phyloP scores from a whole-genome alignment of 129 eudicot species.

The Lactuca saligna region DNA sequence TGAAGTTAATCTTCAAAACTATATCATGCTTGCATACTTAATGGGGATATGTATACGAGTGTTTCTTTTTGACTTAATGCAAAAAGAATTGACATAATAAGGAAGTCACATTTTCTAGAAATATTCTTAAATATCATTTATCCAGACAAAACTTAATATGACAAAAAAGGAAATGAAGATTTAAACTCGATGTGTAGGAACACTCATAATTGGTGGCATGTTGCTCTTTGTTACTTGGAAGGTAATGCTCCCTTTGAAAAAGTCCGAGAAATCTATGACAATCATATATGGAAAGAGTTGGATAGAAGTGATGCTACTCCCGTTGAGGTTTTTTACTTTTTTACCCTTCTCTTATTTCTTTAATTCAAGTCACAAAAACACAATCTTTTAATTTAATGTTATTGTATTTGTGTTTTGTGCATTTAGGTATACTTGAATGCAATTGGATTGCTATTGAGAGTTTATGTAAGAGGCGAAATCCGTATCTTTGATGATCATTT shows the following conservation, averaged over 20 bases:
- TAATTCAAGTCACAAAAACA: too few species aligned
- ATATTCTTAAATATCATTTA: too few species aligned
- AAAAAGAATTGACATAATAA: background rate
- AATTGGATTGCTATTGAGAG: conserved; percentile 67
- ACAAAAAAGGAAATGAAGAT: background rate
- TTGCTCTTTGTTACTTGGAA: conserved; percentile 91
- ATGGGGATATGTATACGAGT: background rate
- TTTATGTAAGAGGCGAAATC: conserved; percentile 64
- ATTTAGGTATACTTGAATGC: conserved; percentile 83
- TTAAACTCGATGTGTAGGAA: conserved; percentile 44
- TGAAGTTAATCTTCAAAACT: background rate
- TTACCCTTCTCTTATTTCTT: background rate
- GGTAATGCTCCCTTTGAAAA: conserved; percentile 63
- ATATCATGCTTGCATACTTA: background rate
- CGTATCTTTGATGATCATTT: conserved; percentile 56
- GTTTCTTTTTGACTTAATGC: background rate
- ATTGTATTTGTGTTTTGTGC: conserved; percentile 5
- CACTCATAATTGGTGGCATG: conserved; percentile 99
- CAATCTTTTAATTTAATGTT: too few species aligned
- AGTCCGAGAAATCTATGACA: conserved; percentile 66
- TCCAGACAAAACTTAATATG: background rate
- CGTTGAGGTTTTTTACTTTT: conserved; percentile 83
- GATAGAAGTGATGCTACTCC: conserved; percentile 65
- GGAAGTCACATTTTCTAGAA: background rate
- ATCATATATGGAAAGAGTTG: conserved; percentile 77